Base-by-base conservation (phyloP, 352 stramenopile genomes). In the Globisporangium paddicum region DNA sequence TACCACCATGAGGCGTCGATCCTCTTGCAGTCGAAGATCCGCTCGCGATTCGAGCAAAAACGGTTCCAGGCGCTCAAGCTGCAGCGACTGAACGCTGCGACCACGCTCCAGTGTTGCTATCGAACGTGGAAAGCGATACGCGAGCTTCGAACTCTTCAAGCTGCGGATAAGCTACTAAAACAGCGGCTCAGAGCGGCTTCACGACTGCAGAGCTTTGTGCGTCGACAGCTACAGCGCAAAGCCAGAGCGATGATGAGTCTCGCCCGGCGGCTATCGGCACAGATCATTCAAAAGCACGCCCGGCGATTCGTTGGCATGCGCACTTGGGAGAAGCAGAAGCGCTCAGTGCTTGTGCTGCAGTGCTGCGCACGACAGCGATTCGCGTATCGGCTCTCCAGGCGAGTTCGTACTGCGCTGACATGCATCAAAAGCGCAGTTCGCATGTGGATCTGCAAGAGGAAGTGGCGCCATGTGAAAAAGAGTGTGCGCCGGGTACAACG, bases 51-150 rank as follows among this genome's bases (percentile, higher is more conserved):
- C 6, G 77, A 91, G 58, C 75, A 84, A 18, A 85, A 81, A 30
- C 71, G 69, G 4, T 91, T 73, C 35, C 79, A 89, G n/a, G 77
- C 75, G 0, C 45, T 75, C 13, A 85, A 81, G 57, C 44, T 88
- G 25, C 58, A 73, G 26, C 75, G 81, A 2, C 25, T 32, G 13
- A 71, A 69, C 26, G 75, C 77, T 21, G 77, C 64, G 0, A 55
- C 68, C 6, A 63, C 64, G 0, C 61, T 90, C 2, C 77, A 87
- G 64, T 87, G 73, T 37, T 67, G 72, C 34, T 57, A 58, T 19
- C 69, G 75, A 6, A 53, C 44, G 0, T 38, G 56, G 0, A 46
- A 56, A 7, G 72, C 75, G 0, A 48, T 30, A 14, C 49, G 48
- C 2, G 30, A 45, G 3, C 47, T 87, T 0, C 13, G n/a, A 35